These are phyloP conservation scores for Monosporozyma unispora DNA, from an alignment of 805 yeast species.

Conservation along the genomic window DNA sequence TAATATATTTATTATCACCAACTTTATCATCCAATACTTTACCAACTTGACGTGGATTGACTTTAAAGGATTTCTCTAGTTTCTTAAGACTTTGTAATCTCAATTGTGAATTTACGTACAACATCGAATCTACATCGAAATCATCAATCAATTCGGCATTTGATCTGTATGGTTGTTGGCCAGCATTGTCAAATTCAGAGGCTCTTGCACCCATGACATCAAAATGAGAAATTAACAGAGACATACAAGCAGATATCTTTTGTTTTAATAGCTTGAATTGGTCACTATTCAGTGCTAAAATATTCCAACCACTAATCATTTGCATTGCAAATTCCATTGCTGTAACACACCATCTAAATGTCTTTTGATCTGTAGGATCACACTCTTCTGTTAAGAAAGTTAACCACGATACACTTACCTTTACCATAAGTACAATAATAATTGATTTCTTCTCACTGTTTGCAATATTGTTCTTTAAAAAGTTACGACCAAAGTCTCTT, in stretches of 20 bases:
- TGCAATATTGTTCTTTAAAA: conserved; percentile 55
- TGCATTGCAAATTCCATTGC: conserved; percentile 96
- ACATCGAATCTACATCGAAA: conserved; percentile 45
- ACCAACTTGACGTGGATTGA: conserved; percentile 53
- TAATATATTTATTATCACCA: conserved; percentile 77
- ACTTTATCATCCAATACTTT: conserved; percentile 82
- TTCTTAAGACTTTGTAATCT: conserved; percentile 55
- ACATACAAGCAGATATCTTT: conserved; percentile 91
- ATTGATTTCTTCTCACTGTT: conserved; percentile 47
- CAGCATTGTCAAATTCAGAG: conserved; percentile 41
- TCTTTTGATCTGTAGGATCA: conserved; percentile 79
- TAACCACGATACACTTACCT: conserved; percentile 84
- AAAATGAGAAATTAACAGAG: conserved; percentile 85
- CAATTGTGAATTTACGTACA: conserved; percentile 54
- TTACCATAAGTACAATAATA: conserved; percentile 62
- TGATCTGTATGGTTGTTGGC: conserved; percentile 23
- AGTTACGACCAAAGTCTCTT: conserved; percentile 70
- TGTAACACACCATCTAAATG: conserved; percentile 92
- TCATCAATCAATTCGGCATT: conserved; percentile 34
- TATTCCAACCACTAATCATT: conserved; percentile 84
- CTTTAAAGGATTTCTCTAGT: conserved; percentile 47
- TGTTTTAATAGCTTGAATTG: conserved; percentile 65
- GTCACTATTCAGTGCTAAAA: conserved; percentile 66
- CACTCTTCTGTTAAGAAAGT: conserved; percentile 91
- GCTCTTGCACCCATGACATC: conserved; percentile 98